A percentile compares a stretch with the other conserved stretches of the same genome.
phyloP scores from a whole-genome alignment of 2,329 filamentous ascomycete species.

The Ceratocystis albifundus region DNA sequence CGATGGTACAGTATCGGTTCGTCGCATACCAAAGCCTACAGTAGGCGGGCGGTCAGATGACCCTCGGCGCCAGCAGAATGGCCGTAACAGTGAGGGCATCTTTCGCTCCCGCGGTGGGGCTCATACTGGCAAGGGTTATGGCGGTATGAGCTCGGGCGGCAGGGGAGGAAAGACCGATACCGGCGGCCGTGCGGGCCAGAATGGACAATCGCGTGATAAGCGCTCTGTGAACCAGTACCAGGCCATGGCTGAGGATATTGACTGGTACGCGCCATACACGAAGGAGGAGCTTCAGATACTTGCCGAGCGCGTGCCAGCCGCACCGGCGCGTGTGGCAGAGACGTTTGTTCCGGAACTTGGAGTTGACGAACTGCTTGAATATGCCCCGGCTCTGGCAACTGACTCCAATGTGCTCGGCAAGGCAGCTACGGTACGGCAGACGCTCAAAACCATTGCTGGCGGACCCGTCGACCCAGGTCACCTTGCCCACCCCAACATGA shows the following conservation, averaged over 20 bases:
- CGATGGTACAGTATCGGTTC: slow-evolving; percentile 20
- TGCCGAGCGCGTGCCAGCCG: slow-evolving; percentile 18
- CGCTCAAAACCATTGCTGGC: slow-evolving; percentile 31
- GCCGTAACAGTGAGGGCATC: slow-evolving; percentile 19
- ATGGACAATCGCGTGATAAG: slow-evolving; percentile 24
- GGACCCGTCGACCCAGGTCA: slow-evolving; percentile 30
- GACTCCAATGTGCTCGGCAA: slow-evolving; percentile 28
- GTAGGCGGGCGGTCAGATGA: slow-evolving; percentile 22
- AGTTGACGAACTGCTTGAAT: slow-evolving; percentile 30
- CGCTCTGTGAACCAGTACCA: slow-evolving; percentile 26
- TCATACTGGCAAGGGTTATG: slow-evolving; percentile 25
- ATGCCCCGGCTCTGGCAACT: slow-evolving; percentile 30
- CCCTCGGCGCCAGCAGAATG: slow-evolving; percentile 17
- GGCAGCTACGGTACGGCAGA: slow-evolving; percentile 31
- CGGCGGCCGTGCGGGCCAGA: slow-evolving; percentile 24
- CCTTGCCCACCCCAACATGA: slow-evolving; percentile 28
- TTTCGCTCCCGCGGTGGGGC: slow-evolving; percentile 22
- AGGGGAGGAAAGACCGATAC: too few relatives aligned
- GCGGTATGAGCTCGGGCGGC: not conserved
- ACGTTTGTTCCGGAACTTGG: slow-evolving; percentile 31
- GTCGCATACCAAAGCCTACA: slow-evolving; percentile 9
- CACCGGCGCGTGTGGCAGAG: slow-evolving; percentile 20
- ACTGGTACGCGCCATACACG: slow-evolving; percentile 24
- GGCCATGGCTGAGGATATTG: slow-evolving; percentile 26
- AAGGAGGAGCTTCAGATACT: slow-evolving; percentile 28